Conservation (phyloP, 495 filamentous ascomycete genomes). For the Aspergillus olivimuriae region DNA sequence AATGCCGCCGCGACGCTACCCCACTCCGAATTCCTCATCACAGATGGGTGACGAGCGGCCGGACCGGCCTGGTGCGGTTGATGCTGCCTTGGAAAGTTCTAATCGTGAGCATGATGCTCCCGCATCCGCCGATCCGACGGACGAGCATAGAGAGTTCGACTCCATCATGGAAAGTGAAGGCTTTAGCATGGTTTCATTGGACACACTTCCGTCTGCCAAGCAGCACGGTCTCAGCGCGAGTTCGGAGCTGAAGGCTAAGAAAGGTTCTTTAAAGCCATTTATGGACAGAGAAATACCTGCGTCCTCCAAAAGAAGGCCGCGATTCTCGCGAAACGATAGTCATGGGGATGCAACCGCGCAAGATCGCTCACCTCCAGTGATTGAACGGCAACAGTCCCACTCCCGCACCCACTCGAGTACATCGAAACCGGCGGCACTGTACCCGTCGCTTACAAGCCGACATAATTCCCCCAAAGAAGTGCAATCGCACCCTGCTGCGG, state of each 20-base stretch:
- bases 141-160: conserved; percentile 44
- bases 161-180: conserved; percentile 55
- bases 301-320: conserved; percentile 28
- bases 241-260: conserved; percentile 12
- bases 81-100: neutral
- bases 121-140: conserved; percentile 29
- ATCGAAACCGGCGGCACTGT: neutral
- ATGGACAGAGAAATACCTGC: conserved; percentile 22
- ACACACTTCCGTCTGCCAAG: conserved; percentile 44
- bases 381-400: neutral
- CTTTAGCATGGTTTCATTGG: conserved; percentile 53
- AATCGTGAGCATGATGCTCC: conserved; percentile 5
- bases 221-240: conserved; percentile 26
- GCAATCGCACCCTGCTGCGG: too few species aligned
- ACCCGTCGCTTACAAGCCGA: neutral
- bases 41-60: conserved; percentile 31
- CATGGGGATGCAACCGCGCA: neutral
- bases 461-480: neutral
- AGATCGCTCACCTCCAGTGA: neutral
- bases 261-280: conserved; percentile 21
- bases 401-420: neutral
- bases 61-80: conserved; percentile 6
- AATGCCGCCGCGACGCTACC: conserved; percentile 27
- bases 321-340: conserved; percentile 6
- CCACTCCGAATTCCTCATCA: conserved; percentile 38